Percentiles rank a stretch among this genome's conserved stretches.
These are phyloP conservation scores for Irpex lacteus DNA, from an alignment of 1,284 basidiomycete species.

Conservation along the genomic window DNA sequence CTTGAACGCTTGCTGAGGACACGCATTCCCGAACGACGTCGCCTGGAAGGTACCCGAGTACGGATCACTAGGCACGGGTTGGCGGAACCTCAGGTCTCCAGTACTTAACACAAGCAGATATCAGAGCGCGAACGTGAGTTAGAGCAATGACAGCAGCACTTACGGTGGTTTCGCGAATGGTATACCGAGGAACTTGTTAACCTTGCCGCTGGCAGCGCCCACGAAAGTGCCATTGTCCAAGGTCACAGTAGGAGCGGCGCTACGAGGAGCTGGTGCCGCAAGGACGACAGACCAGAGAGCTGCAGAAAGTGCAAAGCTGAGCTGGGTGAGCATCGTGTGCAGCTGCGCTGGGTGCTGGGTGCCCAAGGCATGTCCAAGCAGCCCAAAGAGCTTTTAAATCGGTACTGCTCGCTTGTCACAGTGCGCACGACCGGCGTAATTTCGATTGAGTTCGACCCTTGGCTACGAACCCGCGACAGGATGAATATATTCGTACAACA, in stretches of 20 bases:
- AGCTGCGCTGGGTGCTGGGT: not conserved
- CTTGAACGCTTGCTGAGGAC: conserved; percentile 44
- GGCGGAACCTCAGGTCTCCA: conserved; percentile 37
- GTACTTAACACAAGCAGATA: conserved; percentile 6
- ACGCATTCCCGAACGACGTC: conserved; percentile 42
- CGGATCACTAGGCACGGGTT: conserved; percentile 40
- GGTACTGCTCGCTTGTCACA: not conserved
- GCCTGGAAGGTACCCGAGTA: conserved; percentile 42
- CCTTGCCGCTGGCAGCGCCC: conserved; percentile 18
- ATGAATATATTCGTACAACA: not conserved
- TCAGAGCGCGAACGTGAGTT: no score
- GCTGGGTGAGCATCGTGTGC: not conserved
- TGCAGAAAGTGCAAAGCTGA: not conserved
- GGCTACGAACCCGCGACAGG: not conserved
- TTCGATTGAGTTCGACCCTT: not conserved
- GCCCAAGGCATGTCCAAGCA: not conserved
- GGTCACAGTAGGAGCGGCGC: conserved; percentile 15
- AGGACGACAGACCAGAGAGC: not conserved
- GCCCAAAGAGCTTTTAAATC: not conserved
- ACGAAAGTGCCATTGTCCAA: conserved; percentile 24
- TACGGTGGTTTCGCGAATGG: conserved; percentile 27
- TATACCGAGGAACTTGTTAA: conserved; percentile 25
- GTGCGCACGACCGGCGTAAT: not conserved
- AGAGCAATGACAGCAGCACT: conserved; percentile 6
- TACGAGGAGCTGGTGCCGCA: not conserved